phyloP scores from a whole-genome alignment of 2,329 filamentous ascomycete species.

The Penicillium sp. region DNA sequence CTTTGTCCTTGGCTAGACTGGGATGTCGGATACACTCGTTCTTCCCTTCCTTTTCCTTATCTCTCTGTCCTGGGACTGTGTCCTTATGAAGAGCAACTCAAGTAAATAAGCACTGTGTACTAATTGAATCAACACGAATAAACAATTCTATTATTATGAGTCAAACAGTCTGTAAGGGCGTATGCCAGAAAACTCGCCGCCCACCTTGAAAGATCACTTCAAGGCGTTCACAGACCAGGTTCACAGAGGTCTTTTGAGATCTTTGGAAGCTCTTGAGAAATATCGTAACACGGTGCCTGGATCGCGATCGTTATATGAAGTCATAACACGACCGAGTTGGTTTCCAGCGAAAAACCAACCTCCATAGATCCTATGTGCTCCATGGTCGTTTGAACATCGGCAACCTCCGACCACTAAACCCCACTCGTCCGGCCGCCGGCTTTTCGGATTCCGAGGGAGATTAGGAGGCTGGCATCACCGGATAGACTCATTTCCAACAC shows the following conservation, averaged over 20 bases:
- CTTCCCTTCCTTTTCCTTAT: slow-evolving; percentile 14
- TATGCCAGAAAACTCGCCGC: neutral
- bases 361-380: neutral
- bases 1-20: slow-evolving; percentile 35
- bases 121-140: slow-evolving; percentile 20
- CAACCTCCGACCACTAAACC: slow-evolving; percentile 13
- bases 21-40: slow-evolving; percentile 27
- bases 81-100: slow-evolving; percentile 20
- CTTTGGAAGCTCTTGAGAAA: neutral
- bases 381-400: slow-evolving; percentile 2
- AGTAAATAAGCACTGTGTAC: slow-evolving; percentile 34
- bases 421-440: slow-evolving; percentile 22
- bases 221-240: neutral
- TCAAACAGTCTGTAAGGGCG: neutral
- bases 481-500: neutral
- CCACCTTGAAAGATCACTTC: neutral
- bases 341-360: neutral
- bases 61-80: slow-evolving; percentile 29
- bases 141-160: neutral
- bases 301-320: no score
- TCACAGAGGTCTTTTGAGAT: no score
- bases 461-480: neutral
- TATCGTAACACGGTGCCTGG: neutral
- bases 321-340: neutral
- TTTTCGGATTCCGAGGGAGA: slow-evolving; percentile 25